Conservation (phyloP, 345 rosid genomes). For the Gossypium longicalyx region DNA sequence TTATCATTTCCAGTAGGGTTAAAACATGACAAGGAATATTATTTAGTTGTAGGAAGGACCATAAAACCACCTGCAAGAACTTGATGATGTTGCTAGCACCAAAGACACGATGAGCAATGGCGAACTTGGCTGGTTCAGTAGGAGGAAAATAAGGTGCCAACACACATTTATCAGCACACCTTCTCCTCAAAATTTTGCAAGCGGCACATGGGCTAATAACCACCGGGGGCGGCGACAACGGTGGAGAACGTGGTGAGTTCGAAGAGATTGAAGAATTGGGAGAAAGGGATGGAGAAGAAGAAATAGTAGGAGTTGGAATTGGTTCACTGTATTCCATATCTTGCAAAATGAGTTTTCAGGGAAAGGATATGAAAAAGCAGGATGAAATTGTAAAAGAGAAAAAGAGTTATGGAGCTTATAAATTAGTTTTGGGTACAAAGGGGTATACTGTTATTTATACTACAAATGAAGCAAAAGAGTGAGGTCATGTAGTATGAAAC, state of each 20-base stretch:
- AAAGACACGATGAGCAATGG: constrained; percentile 83
- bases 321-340: constrained; percentile 36
- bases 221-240: constrained; percentile 24
- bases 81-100: constrained; percentile 95
- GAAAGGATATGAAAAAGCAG: not conserved
- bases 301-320: constrained; percentile 12
- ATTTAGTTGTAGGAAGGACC: too few relatives aligned
- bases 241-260: constrained; percentile 38
- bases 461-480: not conserved
- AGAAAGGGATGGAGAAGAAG: constrained; percentile 13
- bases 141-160: constrained; percentile 91
- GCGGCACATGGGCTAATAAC: constrained; percentile 85
- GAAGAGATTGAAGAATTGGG: constrained; percentile 9
- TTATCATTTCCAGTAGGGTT: too few relatives aligned
- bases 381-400: not conserved
- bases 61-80: constrained; percentile 64
- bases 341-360: constrained; percentile 18
- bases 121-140: constrained; percentile 77
- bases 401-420: not conserved
- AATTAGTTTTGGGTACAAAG: too few relatives aligned
- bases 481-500: not conserved
- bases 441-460: constrained; percentile 18
- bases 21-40: too few relatives aligned
- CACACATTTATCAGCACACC: constrained; percentile 80
- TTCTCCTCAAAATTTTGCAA: constrained; percentile 73